Evolutionary conservation across 176 grass and related monocot species (phyloP).

Genomic region (Avena eriantha): DNA sequence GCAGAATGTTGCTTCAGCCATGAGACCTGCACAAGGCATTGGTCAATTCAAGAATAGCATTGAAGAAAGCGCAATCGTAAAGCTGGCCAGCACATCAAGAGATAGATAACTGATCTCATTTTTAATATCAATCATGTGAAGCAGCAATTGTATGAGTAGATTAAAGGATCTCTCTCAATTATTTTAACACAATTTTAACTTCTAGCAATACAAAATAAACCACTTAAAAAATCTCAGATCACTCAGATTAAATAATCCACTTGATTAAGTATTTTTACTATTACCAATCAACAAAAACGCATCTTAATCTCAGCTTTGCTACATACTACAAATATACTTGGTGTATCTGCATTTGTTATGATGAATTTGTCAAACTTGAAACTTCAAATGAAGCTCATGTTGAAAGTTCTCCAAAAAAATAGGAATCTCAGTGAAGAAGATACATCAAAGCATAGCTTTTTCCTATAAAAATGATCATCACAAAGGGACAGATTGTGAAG

Average conservation of each 20-base stretch:
- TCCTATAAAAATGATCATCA: slow-evolving; percentile 19
- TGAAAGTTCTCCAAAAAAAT: background rate
- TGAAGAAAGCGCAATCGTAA: slow-evolving; percentile 25
- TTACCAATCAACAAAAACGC: background rate
- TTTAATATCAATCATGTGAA: slow-evolving; percentile 35
- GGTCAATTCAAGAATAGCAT: slow-evolving; percentile 21
- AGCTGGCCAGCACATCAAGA: background rate
- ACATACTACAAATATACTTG: slow-evolving; percentile 13
- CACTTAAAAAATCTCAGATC: background rate
- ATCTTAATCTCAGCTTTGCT: slow-evolving; percentile 1
- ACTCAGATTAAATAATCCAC: slow-evolving; percentile 21
- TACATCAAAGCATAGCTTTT: slow-evolving; percentile 26
- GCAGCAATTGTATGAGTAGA: slow-evolving; percentile 17
- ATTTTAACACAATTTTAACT: slow-evolving; percentile 28
- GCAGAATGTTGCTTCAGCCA: slow-evolving; percentile 99
- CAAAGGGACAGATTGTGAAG: background rate
- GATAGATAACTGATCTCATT: slow-evolving; percentile 34
- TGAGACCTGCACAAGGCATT: slow-evolving; percentile 59
- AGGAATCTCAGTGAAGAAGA: background rate
- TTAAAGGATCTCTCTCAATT: slow-evolving; percentile 9
- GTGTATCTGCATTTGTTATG: slow-evolving; percentile 25
- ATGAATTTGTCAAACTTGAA: slow-evolving; percentile 28
- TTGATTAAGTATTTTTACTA: slow-evolving; percentile 21
- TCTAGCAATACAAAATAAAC: background rate
- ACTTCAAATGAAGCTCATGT: slow-evolving; percentile 12